Evolutionary conservation across 495 filamentous ascomycete genomes (phyloP), one percentile per base, ranked within the genome.

Genomic region (Penicillium dipodomyicola): DNA sequence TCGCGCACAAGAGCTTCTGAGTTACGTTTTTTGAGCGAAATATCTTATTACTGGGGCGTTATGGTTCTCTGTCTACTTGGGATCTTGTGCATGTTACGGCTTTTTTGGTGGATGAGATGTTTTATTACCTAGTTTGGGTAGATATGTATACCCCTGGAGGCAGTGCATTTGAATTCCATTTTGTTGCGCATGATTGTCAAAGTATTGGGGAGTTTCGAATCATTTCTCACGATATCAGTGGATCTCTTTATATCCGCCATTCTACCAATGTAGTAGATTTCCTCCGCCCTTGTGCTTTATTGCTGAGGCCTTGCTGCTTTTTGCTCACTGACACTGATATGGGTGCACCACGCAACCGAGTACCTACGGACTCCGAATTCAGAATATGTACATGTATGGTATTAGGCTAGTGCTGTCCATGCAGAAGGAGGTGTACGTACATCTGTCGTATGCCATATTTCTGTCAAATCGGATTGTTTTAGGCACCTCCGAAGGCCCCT

Each of bases 1-100:
- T 62, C 86, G 87, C 69, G 88, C 71, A 20, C 76, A 79, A 46
- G 72, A 76, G 62, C 62, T 77, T 23, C 49, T 79, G 55, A 79
- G 76, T 57, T 75, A 76, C 67, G 69, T 75, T 64, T 63, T 79
- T 54, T 79, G 23, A 39, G 39, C 20, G 35, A 14, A 53, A 39
- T 39, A 44, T 22, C 35, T 45, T 41, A 1, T 48, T 29, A 41
- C 52, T 52, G 11, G 29, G 50, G 11, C 40, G 42, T 47, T 51
- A 6, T 50, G 22, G 52, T 60, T 42, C 41, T 56, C 49, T 58
- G 54, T 49, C 17, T 33, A 14, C 30, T 52, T 40, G 30, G 12
- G 25, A 46, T 41, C 8, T 53, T 35, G 41, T 55, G 42, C 49
- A 47, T 29, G 52, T 47, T 54, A 39, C 9, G 32, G 22, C 4